A percentile compares a stretch with the other conserved stretches of the same genome.
Conservation (phyloP, 805 yeast species). For the Ogataea parapolymorpha region DNA sequence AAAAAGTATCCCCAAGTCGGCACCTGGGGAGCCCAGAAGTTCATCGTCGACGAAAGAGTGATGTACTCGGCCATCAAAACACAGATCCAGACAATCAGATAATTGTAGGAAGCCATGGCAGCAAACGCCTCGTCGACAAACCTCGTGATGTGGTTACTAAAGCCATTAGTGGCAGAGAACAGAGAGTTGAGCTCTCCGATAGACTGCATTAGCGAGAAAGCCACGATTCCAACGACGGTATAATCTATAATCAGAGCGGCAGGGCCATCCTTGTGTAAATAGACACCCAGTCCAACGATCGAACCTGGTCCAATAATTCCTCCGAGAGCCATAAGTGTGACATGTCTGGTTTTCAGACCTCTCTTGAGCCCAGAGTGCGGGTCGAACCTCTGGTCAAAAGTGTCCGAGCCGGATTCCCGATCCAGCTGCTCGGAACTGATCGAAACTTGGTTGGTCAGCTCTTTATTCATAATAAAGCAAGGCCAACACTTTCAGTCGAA, state of each 20-base stretch:
- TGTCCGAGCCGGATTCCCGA: not conserved
- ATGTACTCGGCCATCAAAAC: constrained; percentile 51
- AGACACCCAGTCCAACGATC: constrained; percentile 46
- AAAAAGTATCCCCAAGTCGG: constrained; percentile 53
- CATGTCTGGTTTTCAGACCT: constrained; percentile 47
- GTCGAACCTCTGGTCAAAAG: constrained; percentile 37
- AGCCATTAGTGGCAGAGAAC: constrained; percentile 41
- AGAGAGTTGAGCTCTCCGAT: constrained; percentile 49
- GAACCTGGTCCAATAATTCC: constrained; percentile 57
- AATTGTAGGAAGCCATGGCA: constrained; percentile 48
- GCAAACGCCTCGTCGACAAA: constrained; percentile 51
- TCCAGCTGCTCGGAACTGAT: not conserved
- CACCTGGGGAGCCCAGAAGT: constrained; percentile 47
- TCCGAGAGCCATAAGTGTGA: constrained; percentile 49
- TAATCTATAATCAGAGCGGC: constrained; percentile 46
- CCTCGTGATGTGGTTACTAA: constrained; percentile 45
- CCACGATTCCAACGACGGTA: constrained; percentile 45
- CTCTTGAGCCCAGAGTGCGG: constrained; percentile 39
- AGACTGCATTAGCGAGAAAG: constrained; percentile 49
- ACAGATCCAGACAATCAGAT: constrained; percentile 51
- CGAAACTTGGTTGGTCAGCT: not conserved
- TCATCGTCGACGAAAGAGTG: constrained; percentile 45
- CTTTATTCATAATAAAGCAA: not conserved
- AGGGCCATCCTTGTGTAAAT: constrained; percentile 45
- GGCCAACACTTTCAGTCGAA: not conserved